Base-by-base conservation (phyloP, 2,329 filamentous ascomycete species). In the Claviceps sp. region DNA sequence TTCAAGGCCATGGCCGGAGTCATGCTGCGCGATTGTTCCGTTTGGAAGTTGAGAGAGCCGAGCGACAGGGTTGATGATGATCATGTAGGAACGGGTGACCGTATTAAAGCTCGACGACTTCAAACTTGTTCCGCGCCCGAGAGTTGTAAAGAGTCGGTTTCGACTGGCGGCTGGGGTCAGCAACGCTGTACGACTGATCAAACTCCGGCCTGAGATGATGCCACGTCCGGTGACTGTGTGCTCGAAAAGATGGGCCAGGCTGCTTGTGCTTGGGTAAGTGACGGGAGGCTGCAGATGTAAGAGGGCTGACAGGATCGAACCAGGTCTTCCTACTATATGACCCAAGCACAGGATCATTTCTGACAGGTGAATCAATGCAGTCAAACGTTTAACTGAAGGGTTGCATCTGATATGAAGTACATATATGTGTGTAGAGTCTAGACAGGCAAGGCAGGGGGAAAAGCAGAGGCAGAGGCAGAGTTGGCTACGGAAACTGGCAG, bases 1-100 rank as follows among this genome's bases (percentile, higher is more conserved):
- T 59, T 54, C 16, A 42, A 50, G 24, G 5, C 22, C 53, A 52
- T 54, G 37, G 34, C 42, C 16, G 20, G 11, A 26, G 43, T 40
- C 22, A 46, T 36, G 42, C 40, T 24, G 41, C n/a, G 49, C n/a
- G 8, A 37, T 34, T 20, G 13, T 2, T 22, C 13, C 4, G 1
- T 8, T 41, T 16, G 40, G 9, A 36, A 34, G 26, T 44, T 4
- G 40, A 34, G 14, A 44, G 24, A 36, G 40, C 36, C 26, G 30
- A 22, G 26, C 40, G 26, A 13, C 13, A 36, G 40, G 26, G n/a
- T n/a, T 36, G 16, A 6, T 7, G 14, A 16, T 9, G 16, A 38
- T 38, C 7, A 38, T 48, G 18, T 38, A 48, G 46, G 16, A 26
- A 36, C 3, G 38, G 7, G 3, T 24, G 26, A 24, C 4, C 26